phyloP scores from a whole-genome alignment of 1,284 basidiomycete species.

The Papiliotrema fonsecae region DNA sequence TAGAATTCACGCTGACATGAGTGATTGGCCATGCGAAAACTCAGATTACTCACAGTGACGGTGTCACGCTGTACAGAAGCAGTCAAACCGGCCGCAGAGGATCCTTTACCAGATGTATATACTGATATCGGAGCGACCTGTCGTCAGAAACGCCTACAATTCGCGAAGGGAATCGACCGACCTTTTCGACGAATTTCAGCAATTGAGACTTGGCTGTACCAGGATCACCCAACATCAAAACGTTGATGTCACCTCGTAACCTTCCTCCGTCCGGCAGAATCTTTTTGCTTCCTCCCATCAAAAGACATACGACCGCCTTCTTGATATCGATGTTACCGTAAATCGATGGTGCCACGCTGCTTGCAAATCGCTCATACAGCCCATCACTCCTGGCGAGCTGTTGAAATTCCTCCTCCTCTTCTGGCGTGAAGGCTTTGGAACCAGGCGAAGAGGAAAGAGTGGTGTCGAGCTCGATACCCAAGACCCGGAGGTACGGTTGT shows the following conservation, averaged over 20 bases:
- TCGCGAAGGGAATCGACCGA: conserved; percentile 28
- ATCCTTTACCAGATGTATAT: conserved; percentile 97
- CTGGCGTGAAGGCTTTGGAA: conserved; percentile 72
- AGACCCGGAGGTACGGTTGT: conserved; percentile 87
- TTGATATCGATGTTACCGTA: conserved; percentile 97
- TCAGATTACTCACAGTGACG: conserved; percentile 62
- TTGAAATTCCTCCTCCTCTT: conserved; percentile 93
- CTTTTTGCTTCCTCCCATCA: conserved; percentile 99
- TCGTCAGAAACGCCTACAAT: neutral
- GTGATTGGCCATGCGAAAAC: neutral
- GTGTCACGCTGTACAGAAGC: conserved; percentile 95
- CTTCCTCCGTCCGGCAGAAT: conserved; percentile 96
- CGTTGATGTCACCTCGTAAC: conserved; percentile 95
- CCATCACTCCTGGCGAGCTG: conserved; percentile 82
- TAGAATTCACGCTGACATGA: conserved; percentile 84
- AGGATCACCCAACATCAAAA: conserved; percentile 90
- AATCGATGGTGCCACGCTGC: conserved; percentile 94
- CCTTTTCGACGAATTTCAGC: conserved; percentile 98
- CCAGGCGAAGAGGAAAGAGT: conserved; percentile 58
- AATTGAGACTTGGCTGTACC: conserved; percentile 97
- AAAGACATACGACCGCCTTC: conserved; percentile 88
- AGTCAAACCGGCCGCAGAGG: conserved; percentile 95
- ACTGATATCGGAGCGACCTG: conserved; percentile 94
- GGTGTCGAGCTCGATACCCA: conserved; percentile 84
- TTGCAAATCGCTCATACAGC: conserved; percentile 91